Evolutionary conservation across 2,329 filamentous ascomycete species (phyloP), one percentile per base, ranked within the genome.

Genomic region (Stachybotrys elegans): DNA sequence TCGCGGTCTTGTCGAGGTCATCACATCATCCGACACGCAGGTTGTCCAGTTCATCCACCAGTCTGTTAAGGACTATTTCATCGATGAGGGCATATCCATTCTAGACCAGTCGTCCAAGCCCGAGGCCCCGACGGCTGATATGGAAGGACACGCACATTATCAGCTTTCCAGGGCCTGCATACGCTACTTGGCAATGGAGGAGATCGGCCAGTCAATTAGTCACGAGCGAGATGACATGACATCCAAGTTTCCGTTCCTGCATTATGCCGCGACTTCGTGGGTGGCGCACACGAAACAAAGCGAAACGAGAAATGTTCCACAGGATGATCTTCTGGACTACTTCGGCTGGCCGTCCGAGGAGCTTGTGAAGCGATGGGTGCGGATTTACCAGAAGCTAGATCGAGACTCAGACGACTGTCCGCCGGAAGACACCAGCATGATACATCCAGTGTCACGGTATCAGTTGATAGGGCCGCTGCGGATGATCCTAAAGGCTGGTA

Each of bases 1-100:
- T 23, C 46, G 56, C 21, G 58, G 60, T 23, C 60, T 66, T 49
- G 56, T 43, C 12, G 59, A 63, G 29, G 21, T 51, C 25, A 22
- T 44, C 3, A 8, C 20, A 8, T 46, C 38, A 6, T 16, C 46
- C 2, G 19, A 35, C 2, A 4, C 12, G 4, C 16, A 27, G 14
- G 35, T 54, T 22, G 53, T 60, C 5, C 60, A 65, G 34, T 46
- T 46, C 34, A 46, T 46, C 19, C 40, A 46, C 22, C 44, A 43
- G 44, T 43, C 44, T 3, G 44, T 46, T 23, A 46, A 43, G 23
- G 40, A 43, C 39, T 46, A 39, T 21, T 40, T 43, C 25, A 14
- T 46, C 20, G 34, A 43, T 13, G 13, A 20, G 3, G 40, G 40
- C 13, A 12, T 46, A 16, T 4, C 9, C 11, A 25, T 34, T 35